Conservation (phyloP, 495 filamentous ascomycete genomes). For the Podospora pseudocomata region DNA sequence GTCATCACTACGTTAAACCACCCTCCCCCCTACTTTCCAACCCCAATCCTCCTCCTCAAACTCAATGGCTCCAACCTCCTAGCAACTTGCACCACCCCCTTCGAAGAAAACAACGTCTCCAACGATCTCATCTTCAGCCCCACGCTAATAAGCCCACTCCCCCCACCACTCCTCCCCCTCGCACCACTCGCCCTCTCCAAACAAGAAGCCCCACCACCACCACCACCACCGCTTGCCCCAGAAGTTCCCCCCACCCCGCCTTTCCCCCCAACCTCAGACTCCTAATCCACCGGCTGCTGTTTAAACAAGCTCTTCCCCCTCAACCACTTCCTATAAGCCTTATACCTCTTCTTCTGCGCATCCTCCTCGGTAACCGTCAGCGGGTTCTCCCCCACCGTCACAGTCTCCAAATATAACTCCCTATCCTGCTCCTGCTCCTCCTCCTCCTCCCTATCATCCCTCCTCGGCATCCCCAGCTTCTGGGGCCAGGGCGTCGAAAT, state of each 20-base stretch:
- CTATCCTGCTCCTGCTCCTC: constrained; percentile 59
- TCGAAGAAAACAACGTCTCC: constrained; percentile 11
- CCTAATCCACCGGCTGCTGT: constrained; percentile 68
- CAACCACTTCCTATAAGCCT: constrained; percentile 91
- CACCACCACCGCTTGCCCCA: background rate
- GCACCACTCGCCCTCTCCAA: too few relatives aligned
- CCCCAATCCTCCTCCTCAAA: too few relatives aligned
- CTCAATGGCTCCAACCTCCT: too few relatives aligned
- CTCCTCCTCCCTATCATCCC: background rate
- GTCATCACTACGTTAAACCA: too few relatives aligned
- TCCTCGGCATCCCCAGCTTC: background rate
- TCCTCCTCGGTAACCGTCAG: constrained; percentile 86
- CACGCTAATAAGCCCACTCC: background rate
- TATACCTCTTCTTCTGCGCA: constrained; percentile 84
- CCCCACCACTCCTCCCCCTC: background rate
- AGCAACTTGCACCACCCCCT: constrained; percentile 1
- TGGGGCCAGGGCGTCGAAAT: background rate
- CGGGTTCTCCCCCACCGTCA: constrained; percentile 73
- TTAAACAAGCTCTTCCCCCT: constrained; percentile 91
- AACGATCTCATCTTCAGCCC: background rate
- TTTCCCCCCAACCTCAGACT: constrained; percentile 13
- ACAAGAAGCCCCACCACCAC: background rate
- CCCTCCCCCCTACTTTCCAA: too few relatives aligned
- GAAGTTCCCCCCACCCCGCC: background rate
- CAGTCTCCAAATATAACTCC: constrained; percentile 68